Evolutionary conservation across 176 grass and related monocot species (phyloP).

Genomic region (Cymbopogon citratus): DNA sequence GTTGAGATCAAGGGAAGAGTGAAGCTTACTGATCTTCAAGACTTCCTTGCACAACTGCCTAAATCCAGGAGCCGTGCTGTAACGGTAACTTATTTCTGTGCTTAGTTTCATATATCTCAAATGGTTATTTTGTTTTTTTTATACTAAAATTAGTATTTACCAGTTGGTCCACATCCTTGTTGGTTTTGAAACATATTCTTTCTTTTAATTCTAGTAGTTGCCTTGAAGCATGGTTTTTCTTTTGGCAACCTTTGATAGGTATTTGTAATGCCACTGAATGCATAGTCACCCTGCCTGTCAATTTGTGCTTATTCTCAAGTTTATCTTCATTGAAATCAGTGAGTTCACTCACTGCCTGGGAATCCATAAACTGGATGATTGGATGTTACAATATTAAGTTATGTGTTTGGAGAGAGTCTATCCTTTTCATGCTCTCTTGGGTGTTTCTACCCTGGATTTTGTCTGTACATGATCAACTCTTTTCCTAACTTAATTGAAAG

Average conservation of each 20-base stretch:
- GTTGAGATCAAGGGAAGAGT: constrained; percentile 85
- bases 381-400: too few relatives aligned
- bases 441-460: too few relatives aligned
- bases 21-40: constrained; percentile 51
- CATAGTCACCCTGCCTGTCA: neutral
- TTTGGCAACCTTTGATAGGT: neutral
- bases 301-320: constrained; percentile 2
- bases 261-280: neutral
- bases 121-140: neutral
- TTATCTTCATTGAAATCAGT: neutral
- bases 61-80: constrained; percentile 55
- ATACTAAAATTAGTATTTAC: neutral
- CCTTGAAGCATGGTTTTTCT: neutral
- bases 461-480: too few relatives aligned
- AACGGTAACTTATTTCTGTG: constrained; percentile 45
- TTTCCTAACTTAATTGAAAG: too few relatives aligned
- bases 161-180: neutral
- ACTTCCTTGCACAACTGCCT: constrained; percentile 74
- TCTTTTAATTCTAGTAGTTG: constrained; percentile 10
- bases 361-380: neutral
- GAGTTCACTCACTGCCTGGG: neutral
- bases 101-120: constrained; percentile 4
- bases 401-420: too few relatives aligned
- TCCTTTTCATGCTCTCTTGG: too few relatives aligned
- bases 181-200: neutral